Evolutionary conservation across 2,329 filamentous ascomycete species (phyloP).

Genomic region (Alternaria rosae): DNA sequence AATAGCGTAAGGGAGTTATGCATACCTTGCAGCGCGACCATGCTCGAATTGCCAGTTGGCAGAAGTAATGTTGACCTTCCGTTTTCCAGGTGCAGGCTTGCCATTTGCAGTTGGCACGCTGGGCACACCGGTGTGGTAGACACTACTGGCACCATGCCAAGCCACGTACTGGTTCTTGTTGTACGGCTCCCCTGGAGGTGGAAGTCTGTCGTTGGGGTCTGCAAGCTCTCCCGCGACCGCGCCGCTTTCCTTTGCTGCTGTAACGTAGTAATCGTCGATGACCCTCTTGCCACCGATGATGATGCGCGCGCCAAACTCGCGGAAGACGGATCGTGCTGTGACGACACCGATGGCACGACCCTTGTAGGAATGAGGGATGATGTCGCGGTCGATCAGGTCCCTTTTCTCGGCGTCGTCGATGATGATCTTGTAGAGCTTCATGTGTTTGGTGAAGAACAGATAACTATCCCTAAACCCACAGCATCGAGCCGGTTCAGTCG

Average conservation of each 20-base stretch:
- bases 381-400: conserved; percentile 91
- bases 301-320: conserved; percentile 94
- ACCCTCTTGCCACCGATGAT: conserved; percentile 88
- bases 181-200: conserved; percentile 82
- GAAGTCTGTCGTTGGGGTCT: conserved; percentile 83
- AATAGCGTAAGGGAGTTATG: background rate
- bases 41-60: conserved; percentile 98
- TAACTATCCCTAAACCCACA: conserved; percentile 98
- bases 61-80: conserved; percentile 86
- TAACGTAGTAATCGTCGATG: conserved; percentile 86
- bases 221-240: conserved; percentile 88
- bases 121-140: conserved; percentile 86
- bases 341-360: conserved; percentile 96
- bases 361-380: conserved; percentile 98
- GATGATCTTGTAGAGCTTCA: conserved; percentile 96
- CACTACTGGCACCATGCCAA: conserved; percentile 95
- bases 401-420: conserved; percentile 97
- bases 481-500: conserved; percentile 94
- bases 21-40: conserved; percentile 85
- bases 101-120: conserved; percentile 77
- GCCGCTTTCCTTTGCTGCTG: conserved; percentile 76
- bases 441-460: conserved; percentile 98
- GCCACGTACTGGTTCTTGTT: conserved; percentile 99
- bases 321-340: conserved; percentile 93
- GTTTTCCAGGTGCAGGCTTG: conserved; percentile 77